A percentile compares a stretch with the other conserved stretches of the same genome.
phyloP scores from a whole-genome alignment of 306 rosid species.

The Coriaria nepalensis region DNA sequence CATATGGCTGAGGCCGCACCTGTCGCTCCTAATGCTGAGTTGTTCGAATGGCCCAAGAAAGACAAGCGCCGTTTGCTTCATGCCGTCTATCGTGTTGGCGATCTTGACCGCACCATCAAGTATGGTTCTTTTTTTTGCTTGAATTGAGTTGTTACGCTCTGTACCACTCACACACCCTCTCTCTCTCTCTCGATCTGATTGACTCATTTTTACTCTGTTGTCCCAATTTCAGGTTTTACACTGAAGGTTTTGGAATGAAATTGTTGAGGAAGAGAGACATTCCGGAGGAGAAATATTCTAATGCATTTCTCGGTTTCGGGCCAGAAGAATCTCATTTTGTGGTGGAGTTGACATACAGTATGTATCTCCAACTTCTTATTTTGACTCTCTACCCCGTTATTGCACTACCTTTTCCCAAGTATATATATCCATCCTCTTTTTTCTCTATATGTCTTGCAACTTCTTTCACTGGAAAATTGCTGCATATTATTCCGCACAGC shows the following conservation, averaged over 20 bases:
- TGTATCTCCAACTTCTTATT: conserved; percentile 17
- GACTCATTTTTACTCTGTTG: not conserved
- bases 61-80: conserved; percentile 83
- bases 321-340: conserved; percentile 65
- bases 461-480: no score
- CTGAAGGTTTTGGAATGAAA: conserved; percentile 84
- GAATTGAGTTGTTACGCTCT: not conserved
- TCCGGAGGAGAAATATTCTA: conserved; percentile 80
- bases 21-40: conserved; percentile 37
- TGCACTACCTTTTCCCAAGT: no score
- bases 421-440: no score
- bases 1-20: conserved; percentile 68
- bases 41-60: conserved; percentile 79
- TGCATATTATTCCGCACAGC: no score
- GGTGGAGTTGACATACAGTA: conserved; percentile 87
- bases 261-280: conserved; percentile 68
- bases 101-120: conserved; percentile 94
- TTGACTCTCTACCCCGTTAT: not conserved
- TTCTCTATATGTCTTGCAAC: no score
- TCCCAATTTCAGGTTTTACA: conserved; percentile 49
- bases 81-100: conserved; percentile 92
- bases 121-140: conserved; percentile 14
- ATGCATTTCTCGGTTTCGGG: conserved; percentile 89
- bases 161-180: not conserved
- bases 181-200: not conserved